Base-by-base conservation (phyloP, 371 early-diverging fungal genomes). In the Gilbertella persicaria region DNA sequence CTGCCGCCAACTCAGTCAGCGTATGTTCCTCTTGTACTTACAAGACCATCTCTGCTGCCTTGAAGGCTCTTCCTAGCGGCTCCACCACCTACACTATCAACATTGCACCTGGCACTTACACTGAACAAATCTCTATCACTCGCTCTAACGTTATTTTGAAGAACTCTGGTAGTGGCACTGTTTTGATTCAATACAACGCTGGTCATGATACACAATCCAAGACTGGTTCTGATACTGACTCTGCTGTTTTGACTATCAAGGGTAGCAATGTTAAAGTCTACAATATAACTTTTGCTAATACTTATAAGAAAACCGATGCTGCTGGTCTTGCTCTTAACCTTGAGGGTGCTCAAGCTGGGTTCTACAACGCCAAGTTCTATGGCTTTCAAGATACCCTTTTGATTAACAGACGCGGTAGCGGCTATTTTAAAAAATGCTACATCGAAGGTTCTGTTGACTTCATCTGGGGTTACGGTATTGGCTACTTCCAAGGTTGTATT, bases 331-430 rank as follows among this genome's bases (percentile, higher is more conserved):
- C 58, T 4, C 45, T 62, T 6, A 29, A 29, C 1, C 35, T 62
- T 42, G 21, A 36, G 8, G 62, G 49, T 21, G 29, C 57, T 8
- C 58, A 66, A 45, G 58, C 55, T 7, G 55, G 37, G 19, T 63
- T 57, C 46, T 60, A 56, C 51, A 56, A 39, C 33, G 59, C 42
- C 37, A 56, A 41, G 28, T 53, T 73, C 19, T 58, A 53, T 14
- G 64, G 70, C 13, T 72, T 49, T 35, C 73, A 72, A 35, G 71
- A 72, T 36, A 72, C 73, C 7, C 24, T 72, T 19, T 56, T 71
- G 26, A 52, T 70, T 17, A 46, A 58, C 2, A 29, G 33, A 12
- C 53, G 64, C 3, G 39, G 48, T 9, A 46, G 39, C 4, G 53
- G 59, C 12, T 71, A 62, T 38, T 73, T 71, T 20, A 58, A 57